phyloP scores from a whole-genome alignment of 1,139 yeast species.

The Kodamaea ohmeri region DNA sequence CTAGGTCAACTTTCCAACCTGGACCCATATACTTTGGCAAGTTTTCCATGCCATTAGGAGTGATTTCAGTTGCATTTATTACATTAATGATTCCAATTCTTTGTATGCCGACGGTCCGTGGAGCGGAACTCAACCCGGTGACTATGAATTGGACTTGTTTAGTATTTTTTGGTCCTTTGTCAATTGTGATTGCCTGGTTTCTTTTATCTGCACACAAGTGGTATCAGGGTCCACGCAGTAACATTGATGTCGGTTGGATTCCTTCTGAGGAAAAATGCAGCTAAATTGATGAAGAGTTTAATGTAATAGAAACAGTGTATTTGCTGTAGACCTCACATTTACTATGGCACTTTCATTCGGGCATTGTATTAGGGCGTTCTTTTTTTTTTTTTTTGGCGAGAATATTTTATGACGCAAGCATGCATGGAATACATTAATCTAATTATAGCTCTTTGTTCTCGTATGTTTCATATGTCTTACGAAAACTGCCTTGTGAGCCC shows the following conservation, averaged over 20 bases:
- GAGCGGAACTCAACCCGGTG: slow-evolving; percentile 43
- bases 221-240: slow-evolving; percentile 66
- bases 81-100: slow-evolving; percentile 62
- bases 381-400: too few relatives aligned
- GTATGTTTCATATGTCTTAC: too few relatives aligned
- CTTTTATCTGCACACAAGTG: slow-evolving; percentile 57
- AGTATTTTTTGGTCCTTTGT: slow-evolving; percentile 65
- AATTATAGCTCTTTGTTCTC: too few relatives aligned
- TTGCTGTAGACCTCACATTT: too few relatives aligned
- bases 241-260: slow-evolving; percentile 36
- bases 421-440: too few relatives aligned
- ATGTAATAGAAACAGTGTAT: too few relatives aligned
- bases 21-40: slow-evolving; percentile 74
- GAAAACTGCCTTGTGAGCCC: too few relatives aligned
- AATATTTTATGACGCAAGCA: too few relatives aligned
- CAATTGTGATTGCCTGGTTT: slow-evolving; percentile 52
- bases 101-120: slow-evolving; percentile 59
- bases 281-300: too few relatives aligned
- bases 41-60: slow-evolving; percentile 50
- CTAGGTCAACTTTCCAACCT: slow-evolving; percentile 51
- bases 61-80: slow-evolving; percentile 45
- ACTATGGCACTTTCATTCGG: too few relatives aligned
- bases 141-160: slow-evolving; percentile 71
- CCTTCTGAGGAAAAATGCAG: neutral
- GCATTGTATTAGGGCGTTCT: too few relatives aligned